A percentile compares a stretch with the other conserved stretches of the same genome.
Evolutionary conservation across 345 rosid species (phyloP).

Genomic region (Pelargonium nanum): DNA sequence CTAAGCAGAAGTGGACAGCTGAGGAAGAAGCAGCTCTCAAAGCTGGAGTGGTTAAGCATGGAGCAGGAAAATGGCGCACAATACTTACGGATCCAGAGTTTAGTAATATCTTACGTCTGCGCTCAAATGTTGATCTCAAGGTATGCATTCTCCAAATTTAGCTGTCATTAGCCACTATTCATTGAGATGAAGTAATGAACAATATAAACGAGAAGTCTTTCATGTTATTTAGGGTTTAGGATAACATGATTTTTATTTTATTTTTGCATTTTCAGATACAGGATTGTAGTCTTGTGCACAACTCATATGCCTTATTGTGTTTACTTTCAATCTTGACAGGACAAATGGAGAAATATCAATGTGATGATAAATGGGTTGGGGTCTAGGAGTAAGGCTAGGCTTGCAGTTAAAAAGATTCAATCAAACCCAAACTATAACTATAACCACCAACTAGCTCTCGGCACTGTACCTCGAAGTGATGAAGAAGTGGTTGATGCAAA

Average conservation of each 20-base stretch:
- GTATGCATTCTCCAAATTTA: slow-evolving; percentile 20
- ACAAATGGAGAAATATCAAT: slow-evolving; percentile 99
- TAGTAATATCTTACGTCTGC: slow-evolving; percentile 68
- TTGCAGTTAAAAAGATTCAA: slow-evolving; percentile 50
- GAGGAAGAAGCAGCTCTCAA: slow-evolving; percentile 94
- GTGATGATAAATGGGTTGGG: slow-evolving; percentile 92
- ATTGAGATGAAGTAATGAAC: background rate
- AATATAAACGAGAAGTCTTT: background rate
- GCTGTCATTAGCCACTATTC: no score
- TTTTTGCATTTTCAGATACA: background rate
- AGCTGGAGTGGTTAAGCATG: slow-evolving; percentile 91
- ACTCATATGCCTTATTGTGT: slow-evolving; percentile 13
- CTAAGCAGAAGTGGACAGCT: slow-evolving; percentile 96
- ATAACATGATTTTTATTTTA: background rate
- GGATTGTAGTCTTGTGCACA: background rate
- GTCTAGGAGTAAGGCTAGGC: slow-evolving; percentile 73
- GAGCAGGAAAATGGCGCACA: slow-evolving; percentile 98
- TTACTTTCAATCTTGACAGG: slow-evolving; percentile 31
- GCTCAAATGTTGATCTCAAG: slow-evolving; percentile 98
- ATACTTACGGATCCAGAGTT: slow-evolving; percentile 94
- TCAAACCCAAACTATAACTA: slow-evolving; percentile 53
- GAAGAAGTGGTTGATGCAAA: slow-evolving; percentile 59
- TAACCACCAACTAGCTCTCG: slow-evolving; percentile 21
- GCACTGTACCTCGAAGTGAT: slow-evolving; percentile 39
- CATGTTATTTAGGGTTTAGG: background rate